Conservation (phyloP, 179 eudicot genomes). For the Spinacia oleracea region DNA sequence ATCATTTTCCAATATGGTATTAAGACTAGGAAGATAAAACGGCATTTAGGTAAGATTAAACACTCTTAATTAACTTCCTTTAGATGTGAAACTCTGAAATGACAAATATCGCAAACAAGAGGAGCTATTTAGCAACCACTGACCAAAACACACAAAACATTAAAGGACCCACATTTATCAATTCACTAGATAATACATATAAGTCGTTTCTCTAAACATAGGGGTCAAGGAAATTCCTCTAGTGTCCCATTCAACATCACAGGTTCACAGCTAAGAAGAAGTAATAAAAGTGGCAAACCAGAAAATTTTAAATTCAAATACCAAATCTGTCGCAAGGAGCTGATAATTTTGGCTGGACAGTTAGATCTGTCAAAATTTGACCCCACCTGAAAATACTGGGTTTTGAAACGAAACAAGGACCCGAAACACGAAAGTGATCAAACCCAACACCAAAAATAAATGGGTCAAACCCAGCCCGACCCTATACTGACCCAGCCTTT, state of each 20-base stretch:
- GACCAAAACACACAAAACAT: neutral
- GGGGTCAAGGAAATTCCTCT: conserved; percentile 3
- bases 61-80: neutral
- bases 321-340: neutral
- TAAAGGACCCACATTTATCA: neutral
- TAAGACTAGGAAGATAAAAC: neutral
- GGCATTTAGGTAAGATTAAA: neutral
- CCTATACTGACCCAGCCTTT: too few species aligned
- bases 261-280: too few species aligned
- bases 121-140: neutral
- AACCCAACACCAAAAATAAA: too few species aligned
- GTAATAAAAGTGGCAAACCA: neutral
- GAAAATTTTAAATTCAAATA: neutral
- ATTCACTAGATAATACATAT: neutral
- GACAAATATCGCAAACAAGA: neutral
- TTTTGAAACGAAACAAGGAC: too few species aligned
- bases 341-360: neutral
- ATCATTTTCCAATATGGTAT: neutral
- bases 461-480: too few species aligned
- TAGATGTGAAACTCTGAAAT: neutral
- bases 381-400: too few species aligned
- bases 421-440: too few species aligned
- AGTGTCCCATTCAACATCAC: neutral
- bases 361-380: too few species aligned
- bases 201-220: neutral